Evolutionary conservation across 2,329 filamentous ascomycete genomes (phyloP), one percentile per base, ranked within the genome.

Genomic region (Ceratocystis albifundus): DNA sequence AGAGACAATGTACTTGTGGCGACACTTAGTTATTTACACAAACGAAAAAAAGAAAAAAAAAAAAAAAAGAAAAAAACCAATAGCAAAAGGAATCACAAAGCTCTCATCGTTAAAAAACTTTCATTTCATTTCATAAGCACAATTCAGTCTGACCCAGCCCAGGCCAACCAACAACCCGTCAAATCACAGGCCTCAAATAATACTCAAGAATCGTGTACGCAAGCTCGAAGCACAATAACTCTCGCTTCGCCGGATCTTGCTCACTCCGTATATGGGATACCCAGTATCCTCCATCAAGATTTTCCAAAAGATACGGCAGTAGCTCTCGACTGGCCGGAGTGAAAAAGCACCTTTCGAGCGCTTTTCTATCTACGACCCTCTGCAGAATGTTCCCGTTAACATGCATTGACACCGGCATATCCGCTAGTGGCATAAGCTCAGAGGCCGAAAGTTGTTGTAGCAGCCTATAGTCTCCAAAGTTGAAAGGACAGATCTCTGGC

Each of bases 331-430:
- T 73, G 55, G 72, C 72, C 22, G 70, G 73, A 25, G 71, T 71
- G 3, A 66, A 69, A 17, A 80, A 73, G 15, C 83, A 70, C 36
- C 71, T 70, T 70, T 82, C 78, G 22, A 86, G 70, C 0, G 74
- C 74, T 41, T 77, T 76, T 20, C 72, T 75, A 20, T 80, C 75
- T 10, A 85, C 70, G 67, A 85, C 82, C 5, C 80, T 78, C 68
- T 77, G 76, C 53, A 90, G 73, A 45, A 89, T 76, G 70, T 89
- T 85, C 0, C 88, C 88, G 69, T 90, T 80, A 2, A 90, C 77
- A 66, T 89, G 86, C 80, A 84, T 84, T 67, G 75, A 73, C 4
- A 71, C 69, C 28, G 74, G 73, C 6, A 80, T 77, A 68, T 82
- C 78, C 1, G 71, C 15, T 74, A 70, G 7, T 69, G 65, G 8